Percentiles rank a stretch among this genome's conserved stretches.
These are phyloP conservation scores for Geotrichum ghanense DNA, from an alignment of 805 yeast genomes.

Conservation along the genomic window DNA sequence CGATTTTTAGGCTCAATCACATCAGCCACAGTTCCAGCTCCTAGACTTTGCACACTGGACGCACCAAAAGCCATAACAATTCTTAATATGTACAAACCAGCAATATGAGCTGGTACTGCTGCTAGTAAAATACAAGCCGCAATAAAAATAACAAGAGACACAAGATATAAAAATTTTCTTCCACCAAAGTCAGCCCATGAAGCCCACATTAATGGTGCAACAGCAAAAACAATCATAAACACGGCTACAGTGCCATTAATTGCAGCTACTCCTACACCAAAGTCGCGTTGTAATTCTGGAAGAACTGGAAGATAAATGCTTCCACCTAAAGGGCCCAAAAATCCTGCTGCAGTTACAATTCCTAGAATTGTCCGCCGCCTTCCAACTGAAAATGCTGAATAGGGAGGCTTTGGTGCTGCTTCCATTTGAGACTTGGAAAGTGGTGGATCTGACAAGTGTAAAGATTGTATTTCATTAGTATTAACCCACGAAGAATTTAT, in stretches of 20 bases:
- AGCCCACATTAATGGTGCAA: neutral
- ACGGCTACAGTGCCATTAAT: neutral
- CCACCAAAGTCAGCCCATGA: neutral
- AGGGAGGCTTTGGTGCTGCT: neutral
- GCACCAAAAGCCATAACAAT: constrained; percentile 2
- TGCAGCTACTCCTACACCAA: neutral
- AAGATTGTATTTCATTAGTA: too few relatives aligned
- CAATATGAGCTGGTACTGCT: neutral
- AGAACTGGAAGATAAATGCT: neutral
- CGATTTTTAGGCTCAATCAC: neutral
- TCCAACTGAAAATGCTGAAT: neutral
- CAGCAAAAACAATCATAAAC: neutral
- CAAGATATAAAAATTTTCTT: neutral
- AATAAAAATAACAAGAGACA: neutral
- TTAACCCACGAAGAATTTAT: too few relatives aligned
- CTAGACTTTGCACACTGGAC: neutral
- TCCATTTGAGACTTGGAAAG: too few relatives aligned
- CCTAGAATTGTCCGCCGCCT: neutral
- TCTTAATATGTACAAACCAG: neutral
- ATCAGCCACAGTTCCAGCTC: neutral
- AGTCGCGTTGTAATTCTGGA: neutral
- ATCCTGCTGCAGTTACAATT: neutral
- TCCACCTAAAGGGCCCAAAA: neutral
- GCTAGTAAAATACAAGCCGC: neutral
- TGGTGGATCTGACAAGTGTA: too few relatives aligned